Base-by-base conservation (phyloP, 1,284 basidiomycete species). In the Moniliophthora roreri region DNA sequence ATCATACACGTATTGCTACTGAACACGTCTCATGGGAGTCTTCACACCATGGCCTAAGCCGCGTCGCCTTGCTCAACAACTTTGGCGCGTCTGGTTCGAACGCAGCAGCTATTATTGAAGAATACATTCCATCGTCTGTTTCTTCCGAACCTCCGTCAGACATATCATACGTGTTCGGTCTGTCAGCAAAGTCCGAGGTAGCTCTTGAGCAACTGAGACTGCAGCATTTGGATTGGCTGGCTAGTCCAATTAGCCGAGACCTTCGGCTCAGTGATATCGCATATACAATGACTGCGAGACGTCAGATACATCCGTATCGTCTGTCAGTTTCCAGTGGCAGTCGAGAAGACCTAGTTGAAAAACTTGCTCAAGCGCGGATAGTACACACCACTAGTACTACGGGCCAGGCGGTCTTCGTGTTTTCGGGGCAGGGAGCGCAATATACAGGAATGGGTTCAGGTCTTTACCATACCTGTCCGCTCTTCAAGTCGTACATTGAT, bases 61-160 rank as follows among this genome's bases (percentile, higher is more conserved):
- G 85, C 3, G 58, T 83, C 4, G 85, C 85, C 0, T 59, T 89
- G 16, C 69, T 89, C 46, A 89, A 86, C 60, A 90, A 89, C 60
- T 90, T 88, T 58, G 87, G 87, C 16, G 87, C 87, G 0, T 75
- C 87, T 18, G 87, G 87, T 0, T 87, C 86, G 8, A 90, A 89
- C 54, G 75, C 77, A 1, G 80, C 84, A 0, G 59, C 87, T 13
- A 50, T 89, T 6, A 60, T 89, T 1, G 83, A 88, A 58, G 86
- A 88, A 50, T 60, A 70, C 48, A 9, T 56, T 10, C 35, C 41
- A 52, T 47, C 36, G 48, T 51, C 16, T 13, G 5, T 23, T n/a
- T 11, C n/a, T 21, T 16, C 4, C 9, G 5, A 15, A 47, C 40
- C 48, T 41, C 32, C 38, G 2, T 20, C 41, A 47, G 34, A 1